Base-by-base conservation (phyloP, 805 yeast species). In the Candida piceae region DNA sequence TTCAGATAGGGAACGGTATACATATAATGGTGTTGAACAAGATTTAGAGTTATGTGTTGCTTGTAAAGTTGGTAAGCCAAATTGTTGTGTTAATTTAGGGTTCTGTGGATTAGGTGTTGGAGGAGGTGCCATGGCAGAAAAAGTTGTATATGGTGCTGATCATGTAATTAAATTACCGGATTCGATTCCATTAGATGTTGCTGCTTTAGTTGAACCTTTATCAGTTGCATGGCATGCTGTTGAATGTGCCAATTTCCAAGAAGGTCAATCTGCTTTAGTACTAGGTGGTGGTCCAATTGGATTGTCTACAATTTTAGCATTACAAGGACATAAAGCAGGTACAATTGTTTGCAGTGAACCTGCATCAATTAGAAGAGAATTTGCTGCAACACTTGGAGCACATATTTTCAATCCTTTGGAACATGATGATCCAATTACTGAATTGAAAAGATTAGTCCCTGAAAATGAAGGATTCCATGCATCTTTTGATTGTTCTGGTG, bases 211-310 rank as follows among this genome's bases (percentile, higher is more conserved):
- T 23, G 80, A 77, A 54, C 83, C 84, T 4, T 54, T 77, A 29
- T 61, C 77, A 7, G 82, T 77, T 13, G 69, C 80, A 1, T 76
- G 77, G 72, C 83, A 78, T 47, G 80, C 80, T 1, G 62, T 76
- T 31, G 66, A 65, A 46, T 60, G 70, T 45, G 66, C 76, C 3
- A 67, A 69, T 13, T 55, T 75, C 30, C 28, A 49, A 33, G 42
- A 55, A 8, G 78, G 77, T 16, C 63, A 68, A 26, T 52, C 66
- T 10, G 78, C 76, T 7, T 53, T 74, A 31, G 70, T 76, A 11
- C 48, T 76, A 8, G 80, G 81, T 16, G 71, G 74, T 16, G 82
- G 81, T 5, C 78, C 80, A 16, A 75, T 76, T 50, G 81, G 82
- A 5, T 56, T 78, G 16, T 72, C 80, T n/a, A 66, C 78, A 3